A percentile compares a stretch with the other conserved stretches of the same genome.
These are phyloP conservation scores for Choiromyces venosus DNA, from an alignment of 495 filamentous ascomycete species.

Conservation along the genomic window DNA sequence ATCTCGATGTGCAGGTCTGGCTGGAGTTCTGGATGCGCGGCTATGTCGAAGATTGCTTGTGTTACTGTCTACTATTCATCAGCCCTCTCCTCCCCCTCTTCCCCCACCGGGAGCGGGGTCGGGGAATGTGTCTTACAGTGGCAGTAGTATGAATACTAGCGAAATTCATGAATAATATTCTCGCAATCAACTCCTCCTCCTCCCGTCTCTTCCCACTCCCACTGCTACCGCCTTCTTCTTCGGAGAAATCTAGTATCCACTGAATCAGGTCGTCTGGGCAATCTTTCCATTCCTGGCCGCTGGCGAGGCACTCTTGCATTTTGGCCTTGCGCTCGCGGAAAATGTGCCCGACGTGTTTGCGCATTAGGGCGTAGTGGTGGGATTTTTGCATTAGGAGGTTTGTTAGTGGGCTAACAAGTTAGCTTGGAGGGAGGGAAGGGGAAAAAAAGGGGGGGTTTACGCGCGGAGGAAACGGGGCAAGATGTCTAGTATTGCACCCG, in stretches of 20 bases:
- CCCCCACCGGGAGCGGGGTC: too few species aligned
- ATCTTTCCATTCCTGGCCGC: conserved; percentile 35
- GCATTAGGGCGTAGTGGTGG: neutral
- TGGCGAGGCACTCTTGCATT: conserved; percentile 18
- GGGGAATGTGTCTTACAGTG: conserved; percentile 14
- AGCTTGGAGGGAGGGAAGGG: neutral
- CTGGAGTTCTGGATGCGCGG: conserved; percentile 25
- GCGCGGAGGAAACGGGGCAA: conserved; percentile 20
- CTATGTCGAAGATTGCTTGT: conserved; percentile 33
- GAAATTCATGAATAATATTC: conserved; percentile 37
- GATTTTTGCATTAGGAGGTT: neutral
- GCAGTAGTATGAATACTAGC: conserved; percentile 38
- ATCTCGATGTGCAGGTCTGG: conserved; percentile 36
- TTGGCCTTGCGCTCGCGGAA: conserved; percentile 35
- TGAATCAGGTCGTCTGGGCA: conserved; percentile 37
- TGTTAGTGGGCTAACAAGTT: neutral
- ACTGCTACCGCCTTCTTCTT: too few species aligned
- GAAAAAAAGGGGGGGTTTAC: conserved; percentile 1
- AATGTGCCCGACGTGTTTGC: conserved; percentile 24
- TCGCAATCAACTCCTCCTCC: conserved; percentile 27
- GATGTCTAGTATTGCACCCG: conserved; percentile 28
- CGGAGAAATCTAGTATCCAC: conserved; percentile 35
- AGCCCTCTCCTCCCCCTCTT: neutral
- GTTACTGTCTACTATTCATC: conserved; percentile 15
- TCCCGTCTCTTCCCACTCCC: too few species aligned